Base-by-base conservation (phyloP, 805 yeast species). In the Metschnikowia borealis region DNA sequence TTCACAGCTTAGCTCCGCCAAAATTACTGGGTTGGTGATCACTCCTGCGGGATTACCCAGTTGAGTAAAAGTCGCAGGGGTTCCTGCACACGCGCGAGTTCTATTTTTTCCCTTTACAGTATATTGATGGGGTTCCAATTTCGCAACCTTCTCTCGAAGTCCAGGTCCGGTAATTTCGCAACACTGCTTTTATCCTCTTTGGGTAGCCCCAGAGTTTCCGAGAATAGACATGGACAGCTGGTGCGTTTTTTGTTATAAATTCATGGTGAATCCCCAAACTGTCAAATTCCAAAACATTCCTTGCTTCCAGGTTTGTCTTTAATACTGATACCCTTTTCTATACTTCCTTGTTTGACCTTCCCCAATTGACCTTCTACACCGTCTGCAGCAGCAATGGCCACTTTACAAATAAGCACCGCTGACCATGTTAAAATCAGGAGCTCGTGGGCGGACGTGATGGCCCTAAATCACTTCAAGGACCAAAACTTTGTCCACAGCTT, bases 401-500 rank as follows among this genome's bases (percentile, higher is more conserved):
- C 53, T 1, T 47, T 56, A 15, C 6, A 40, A 18, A 43, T 56
- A 38, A 49, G 49, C 35, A 15, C 39, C 6, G 45, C 48, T 10
- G 69, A 66, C 31, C 56, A 59, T 45, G 47, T 44, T 29, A 52
- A 48, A 43, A 52, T 70, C 47, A 65, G 64, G 54, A 58, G 56
- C 37, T 65, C 71, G n/a, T 72, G 77, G 77, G 56, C 62, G 7
- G 61, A 56, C 38, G 59, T 69, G 7, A 65, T 65, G 54, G 57
- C 59, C n/a, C 61, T 62, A 43, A 61, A 59, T 41, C 63, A 58
- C 48, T 62, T 63, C 50, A 68, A 67, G 40, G 64, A 63, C 40
- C 65, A 65, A 49, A 60, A 61, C 31, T 67, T 73, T 45, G 61
- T 63, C 13, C 53, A 64, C n/a, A 59, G 64, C 43, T 57, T 72